These are phyloP conservation scores for Zygnema circumcarinatum DNA, from an alignment of 139 green algal species.

Conservation along the genomic window DNA sequence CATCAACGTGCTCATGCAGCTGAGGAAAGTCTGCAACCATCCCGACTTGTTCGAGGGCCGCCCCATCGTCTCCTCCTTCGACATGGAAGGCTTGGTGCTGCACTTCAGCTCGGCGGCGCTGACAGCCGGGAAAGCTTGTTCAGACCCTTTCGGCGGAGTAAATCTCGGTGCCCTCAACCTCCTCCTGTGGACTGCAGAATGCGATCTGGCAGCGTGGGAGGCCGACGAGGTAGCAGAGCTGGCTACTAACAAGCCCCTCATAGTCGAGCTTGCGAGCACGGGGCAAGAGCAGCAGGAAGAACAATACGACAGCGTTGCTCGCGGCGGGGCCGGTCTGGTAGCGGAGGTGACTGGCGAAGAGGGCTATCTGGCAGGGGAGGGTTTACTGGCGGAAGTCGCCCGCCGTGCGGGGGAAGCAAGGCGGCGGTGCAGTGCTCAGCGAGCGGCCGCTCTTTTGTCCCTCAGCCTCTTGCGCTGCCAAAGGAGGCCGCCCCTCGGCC, in stretches of 20 bases:
- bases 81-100: slow-evolving; percentile 61
- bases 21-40: slow-evolving; percentile 99
- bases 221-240: slow-evolving; percentile 31
- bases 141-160: neutral
- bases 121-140: neutral
- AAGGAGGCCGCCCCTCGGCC: slow-evolving; percentile 42
- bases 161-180: slow-evolving; percentile 13
- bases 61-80: slow-evolving; percentile 87
- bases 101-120: slow-evolving; percentile 29
- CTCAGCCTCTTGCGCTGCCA: slow-evolving; percentile 28
- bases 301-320: too few species aligned
- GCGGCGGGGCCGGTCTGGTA: neutral
- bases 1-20: slow-evolving; percentile 98
- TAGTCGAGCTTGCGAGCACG: slow-evolving; percentile 41
- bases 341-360: neutral
- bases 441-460: neutral
- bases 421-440: neutral
- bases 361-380: neutral
- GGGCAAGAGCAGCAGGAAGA: neutral
- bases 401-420: neutral
- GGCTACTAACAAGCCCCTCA: slow-evolving; percentile 13
- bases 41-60: slow-evolving; percentile 96
- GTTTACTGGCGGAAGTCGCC: neutral
- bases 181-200: neutral
- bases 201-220: slow-evolving; percentile 29